A percentile compares a stretch with the other conserved stretches of the same genome.
phyloP scores from a whole-genome alignment of 2,329 filamentous ascomycete species.

The Pseudonectria foliicola region DNA sequence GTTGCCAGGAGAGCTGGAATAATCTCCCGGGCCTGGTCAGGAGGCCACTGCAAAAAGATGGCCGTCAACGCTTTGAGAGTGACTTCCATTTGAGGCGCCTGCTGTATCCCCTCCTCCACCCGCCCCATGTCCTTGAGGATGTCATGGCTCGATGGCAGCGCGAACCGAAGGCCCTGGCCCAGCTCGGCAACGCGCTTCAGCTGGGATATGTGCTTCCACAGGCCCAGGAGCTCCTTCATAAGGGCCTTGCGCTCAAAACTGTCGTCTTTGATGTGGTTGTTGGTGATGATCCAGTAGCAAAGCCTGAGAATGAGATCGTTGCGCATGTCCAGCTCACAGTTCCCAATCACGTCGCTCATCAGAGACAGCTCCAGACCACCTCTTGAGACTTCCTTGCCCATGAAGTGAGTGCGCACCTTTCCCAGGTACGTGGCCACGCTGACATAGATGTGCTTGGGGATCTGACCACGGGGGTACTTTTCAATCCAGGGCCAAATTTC shows the following conservation, averaged over 20 bases:
- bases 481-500: slow-evolving; percentile 26
- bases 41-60: slow-evolving; percentile 25
- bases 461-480: slow-evolving; percentile 16
- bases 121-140: slow-evolving; percentile 15
- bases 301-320: slow-evolving; percentile 27
- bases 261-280: slow-evolving; percentile 5
- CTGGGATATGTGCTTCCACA: slow-evolving; percentile 33
- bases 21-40: slow-evolving; percentile 17
- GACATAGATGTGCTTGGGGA: slow-evolving; percentile 24
- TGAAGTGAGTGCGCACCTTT: slow-evolving; percentile 8
- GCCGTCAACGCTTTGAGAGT: slow-evolving; percentile 19
- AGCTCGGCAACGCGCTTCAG: slow-evolving; percentile 24
- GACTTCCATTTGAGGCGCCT: slow-evolving; percentile 2
- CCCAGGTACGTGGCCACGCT: slow-evolving; percentile 16
- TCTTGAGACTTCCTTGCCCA: slow-evolving; percentile 9
- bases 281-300: slow-evolving; percentile 19
- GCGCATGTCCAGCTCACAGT: slow-evolving; percentile 19
- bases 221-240: slow-evolving; percentile 23
- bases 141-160: slow-evolving; percentile 24
- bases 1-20: slow-evolving; percentile 28
- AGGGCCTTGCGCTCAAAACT: slow-evolving; percentile 9
- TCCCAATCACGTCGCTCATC: slow-evolving; percentile 20
- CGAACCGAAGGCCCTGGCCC: slow-evolving; percentile 17
- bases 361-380: slow-evolving; percentile 18
- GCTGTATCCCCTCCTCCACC: slow-evolving; percentile 1